Evolutionary conservation across 2,329 filamentous ascomycete species (phyloP).

Genomic region (Exophiala spinifera): DNA sequence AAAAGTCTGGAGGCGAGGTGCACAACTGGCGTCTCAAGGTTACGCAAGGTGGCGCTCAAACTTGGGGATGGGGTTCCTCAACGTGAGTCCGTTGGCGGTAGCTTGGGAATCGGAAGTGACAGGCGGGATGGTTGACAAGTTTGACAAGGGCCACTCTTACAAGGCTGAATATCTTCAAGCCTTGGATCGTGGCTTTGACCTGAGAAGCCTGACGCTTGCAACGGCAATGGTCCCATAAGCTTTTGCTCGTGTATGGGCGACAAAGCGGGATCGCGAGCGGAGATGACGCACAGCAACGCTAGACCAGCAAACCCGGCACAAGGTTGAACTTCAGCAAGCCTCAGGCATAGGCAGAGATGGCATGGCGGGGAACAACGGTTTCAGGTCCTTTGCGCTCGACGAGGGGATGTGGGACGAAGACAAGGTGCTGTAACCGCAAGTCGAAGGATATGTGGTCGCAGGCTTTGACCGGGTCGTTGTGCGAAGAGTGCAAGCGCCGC

Average conservation of each 20-base stretch:
- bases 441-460: background rate
- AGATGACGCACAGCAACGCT: background rate
- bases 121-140: constrained; percentile 11
- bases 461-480: background rate
- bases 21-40: background rate
- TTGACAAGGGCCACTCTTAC: constrained; percentile 9
- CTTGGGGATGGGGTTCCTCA: background rate
- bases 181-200: background rate
- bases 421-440: background rate
- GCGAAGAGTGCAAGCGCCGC: no score
- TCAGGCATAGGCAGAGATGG: background rate
- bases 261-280: background rate
- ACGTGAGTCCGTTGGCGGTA: constrained; percentile 1
- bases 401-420: background rate
- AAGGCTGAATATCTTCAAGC: constrained; percentile 3
- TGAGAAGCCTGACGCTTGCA: no score
- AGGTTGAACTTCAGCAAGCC: background rate
- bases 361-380: background rate
- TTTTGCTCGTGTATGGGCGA: background rate
- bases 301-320: background rate
- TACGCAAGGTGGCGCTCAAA: constrained; percentile 1
- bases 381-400: background rate
- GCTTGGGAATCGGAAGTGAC: constrained; percentile 1
- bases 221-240: no score
- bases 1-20: background rate